Percentiles rank a stretch among this genome's conserved stretches.
Evolutionary conservation across 257 asterid genomes (phyloP).

Genomic region (Jacaranda mimosifolia): DNA sequence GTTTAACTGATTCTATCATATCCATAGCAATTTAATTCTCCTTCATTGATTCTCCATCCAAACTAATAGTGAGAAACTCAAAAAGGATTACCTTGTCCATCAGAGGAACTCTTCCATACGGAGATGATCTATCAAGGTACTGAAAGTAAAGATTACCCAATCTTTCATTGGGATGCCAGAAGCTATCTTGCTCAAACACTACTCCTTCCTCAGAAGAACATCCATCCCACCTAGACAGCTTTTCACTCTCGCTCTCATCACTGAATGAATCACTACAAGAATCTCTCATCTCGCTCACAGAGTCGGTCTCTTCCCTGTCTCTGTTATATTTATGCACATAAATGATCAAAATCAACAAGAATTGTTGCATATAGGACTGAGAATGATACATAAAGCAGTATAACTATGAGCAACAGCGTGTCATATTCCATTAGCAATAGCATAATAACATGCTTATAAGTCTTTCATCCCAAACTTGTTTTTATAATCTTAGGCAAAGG

Average conservation of each 20-base stretch:
- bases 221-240: slow-evolving; percentile 72
- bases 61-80: too few species aligned
- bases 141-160: slow-evolving; percentile 72
- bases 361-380: background rate
- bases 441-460: too few species aligned
- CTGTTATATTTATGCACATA: background rate
- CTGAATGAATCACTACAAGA: slow-evolving; percentile 75
- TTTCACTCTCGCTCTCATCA: slow-evolving; percentile 78
- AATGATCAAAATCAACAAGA: background rate
- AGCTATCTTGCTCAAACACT: slow-evolving; percentile 53
- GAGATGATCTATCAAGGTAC: slow-evolving; percentile 71
- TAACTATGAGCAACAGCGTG: background rate
- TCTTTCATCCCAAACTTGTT: too few species aligned
- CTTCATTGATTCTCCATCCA: slow-evolving; percentile 26
- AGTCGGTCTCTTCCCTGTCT: slow-evolving; percentile 63
- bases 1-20: slow-evolving; percentile 36
- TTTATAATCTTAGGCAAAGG: too few species aligned
- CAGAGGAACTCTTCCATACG: slow-evolving; percentile 77
- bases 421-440: too few species aligned
- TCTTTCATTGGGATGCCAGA: slow-evolving; percentile 54
- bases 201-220: slow-evolving; percentile 71
- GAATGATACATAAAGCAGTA: slow-evolving; percentile 5
- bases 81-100: slow-evolving; percentile 61
- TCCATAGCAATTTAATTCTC: slow-evolving; percentile 33
- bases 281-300: slow-evolving; percentile 66